phyloP scores from a whole-genome alignment of 2,329 filamentous ascomycete species.

The Onygenales sp. region DNA sequence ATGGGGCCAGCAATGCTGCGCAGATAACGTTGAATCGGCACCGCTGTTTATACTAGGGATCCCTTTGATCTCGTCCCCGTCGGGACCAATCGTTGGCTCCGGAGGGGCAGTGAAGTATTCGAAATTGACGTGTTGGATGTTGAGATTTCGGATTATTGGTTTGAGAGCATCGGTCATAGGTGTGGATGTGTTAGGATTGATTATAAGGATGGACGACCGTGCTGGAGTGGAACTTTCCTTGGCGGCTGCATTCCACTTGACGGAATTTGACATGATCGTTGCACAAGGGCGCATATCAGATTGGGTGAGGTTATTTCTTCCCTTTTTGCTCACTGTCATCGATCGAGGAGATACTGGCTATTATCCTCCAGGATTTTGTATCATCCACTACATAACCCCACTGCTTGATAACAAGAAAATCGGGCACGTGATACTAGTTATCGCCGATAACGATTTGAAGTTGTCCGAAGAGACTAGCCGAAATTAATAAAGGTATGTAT shows the following conservation, averaged over 20 bases:
- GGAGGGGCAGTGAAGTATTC: slow-evolving; percentile 32
- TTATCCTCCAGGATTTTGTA: no score
- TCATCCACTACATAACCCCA: no score
- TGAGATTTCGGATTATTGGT: slow-evolving; percentile 29
- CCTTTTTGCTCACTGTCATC: no score
- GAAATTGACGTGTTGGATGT: slow-evolving; percentile 26
- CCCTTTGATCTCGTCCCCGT: slow-evolving; percentile 32
- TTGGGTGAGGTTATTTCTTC: no score
- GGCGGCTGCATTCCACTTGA: not conserved
- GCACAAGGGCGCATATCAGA: no score
- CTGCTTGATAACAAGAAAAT: no score
- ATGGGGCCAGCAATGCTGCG: slow-evolving; percentile 50
- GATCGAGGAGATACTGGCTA: no score
- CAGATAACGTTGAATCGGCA: slow-evolving; percentile 56
- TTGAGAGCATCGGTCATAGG: slow-evolving; percentile 35
- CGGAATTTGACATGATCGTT: not conserved
- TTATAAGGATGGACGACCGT: slow-evolving; percentile 25
- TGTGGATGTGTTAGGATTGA: slow-evolving; percentile 38
- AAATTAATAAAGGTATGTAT: no score
- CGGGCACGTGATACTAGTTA: no score
- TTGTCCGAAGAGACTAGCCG: no score
- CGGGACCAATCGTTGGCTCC: slow-evolving; percentile 17
- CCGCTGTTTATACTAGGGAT: slow-evolving; percentile 72
- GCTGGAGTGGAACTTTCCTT: not conserved
- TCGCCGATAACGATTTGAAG: no score